phyloP scores from a whole-genome alignment of 108 stramenopile species.

The Nitzschia sp. region DNA sequence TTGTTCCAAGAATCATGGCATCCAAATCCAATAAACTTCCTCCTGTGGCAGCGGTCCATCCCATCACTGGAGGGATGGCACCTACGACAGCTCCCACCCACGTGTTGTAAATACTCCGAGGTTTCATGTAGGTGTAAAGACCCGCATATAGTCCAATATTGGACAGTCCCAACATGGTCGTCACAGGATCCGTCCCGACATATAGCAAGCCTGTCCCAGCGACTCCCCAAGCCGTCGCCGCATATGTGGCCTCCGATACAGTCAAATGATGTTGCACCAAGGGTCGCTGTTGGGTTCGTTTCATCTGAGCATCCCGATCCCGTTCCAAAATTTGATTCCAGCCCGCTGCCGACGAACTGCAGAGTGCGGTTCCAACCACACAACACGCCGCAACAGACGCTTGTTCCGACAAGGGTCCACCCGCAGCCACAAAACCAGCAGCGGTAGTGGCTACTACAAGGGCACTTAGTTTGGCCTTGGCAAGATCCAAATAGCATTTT shows the following conservation, averaged over 20 bases:
- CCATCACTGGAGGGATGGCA: slow-evolving; percentile 98
- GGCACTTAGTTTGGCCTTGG: slow-evolving; percentile 80
- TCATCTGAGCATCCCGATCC: slow-evolving; percentile 85
- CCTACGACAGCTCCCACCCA: slow-evolving; percentile 99
- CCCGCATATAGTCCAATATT: slow-evolving; percentile 96
- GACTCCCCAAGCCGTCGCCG: slow-evolving; percentile 71
- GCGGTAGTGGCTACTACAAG: slow-evolving; percentile 92
- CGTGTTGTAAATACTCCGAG: slow-evolving; percentile 91
- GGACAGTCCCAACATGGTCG: slow-evolving; percentile 83
- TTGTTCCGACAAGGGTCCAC: slow-evolving; percentile 71
- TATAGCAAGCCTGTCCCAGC: slow-evolving; percentile 75
- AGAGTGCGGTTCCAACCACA: slow-evolving; percentile 89
- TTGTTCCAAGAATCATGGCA: slow-evolving; percentile 78
- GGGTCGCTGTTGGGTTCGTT: slow-evolving; percentile 90
- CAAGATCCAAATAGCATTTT: slow-evolving; percentile 61
- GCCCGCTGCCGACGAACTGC: slow-evolving; percentile 90
- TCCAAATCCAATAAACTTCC: slow-evolving; percentile 62
- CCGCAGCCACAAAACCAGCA: slow-evolving; percentile 92
- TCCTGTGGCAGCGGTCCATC: slow-evolving; percentile 94
- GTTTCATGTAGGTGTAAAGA: slow-evolving; percentile 96
- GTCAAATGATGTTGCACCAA: slow-evolving; percentile 79
- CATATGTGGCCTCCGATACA: slow-evolving; percentile 55
- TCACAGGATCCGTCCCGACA: slow-evolving; percentile 89
- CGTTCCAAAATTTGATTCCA: slow-evolving; percentile 93
- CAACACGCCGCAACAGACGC: slow-evolving; percentile 59